phyloP scores from a whole-genome alignment of 1,284 basidiomycete genomes.

The Apiotrichum gracile region DNA sequence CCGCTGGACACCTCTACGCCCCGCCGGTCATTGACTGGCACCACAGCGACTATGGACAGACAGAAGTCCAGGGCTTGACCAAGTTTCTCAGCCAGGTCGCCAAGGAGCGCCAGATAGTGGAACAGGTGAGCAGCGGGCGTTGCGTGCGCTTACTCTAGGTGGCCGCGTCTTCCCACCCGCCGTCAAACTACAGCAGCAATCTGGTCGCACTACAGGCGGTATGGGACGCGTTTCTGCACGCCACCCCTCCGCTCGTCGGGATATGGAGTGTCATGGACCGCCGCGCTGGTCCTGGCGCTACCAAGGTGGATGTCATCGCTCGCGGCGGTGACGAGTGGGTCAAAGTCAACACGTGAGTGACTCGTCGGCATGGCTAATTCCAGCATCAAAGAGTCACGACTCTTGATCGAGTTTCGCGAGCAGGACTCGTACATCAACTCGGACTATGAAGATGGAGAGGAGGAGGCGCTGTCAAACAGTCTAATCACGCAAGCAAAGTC shows the following conservation, averaged over 20 bases:
- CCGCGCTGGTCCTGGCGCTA: constrained; percentile 4
- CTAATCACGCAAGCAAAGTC: constrained; percentile 30
- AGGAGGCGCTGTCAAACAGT: constrained; percentile 53
- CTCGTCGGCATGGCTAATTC: not conserved
- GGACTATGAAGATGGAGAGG: constrained; percentile 29
- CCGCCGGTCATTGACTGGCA: constrained; percentile 39
- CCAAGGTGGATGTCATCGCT: constrained; percentile 66
- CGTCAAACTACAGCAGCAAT: constrained; percentile 33
- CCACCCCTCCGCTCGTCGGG: constrained; percentile 25
- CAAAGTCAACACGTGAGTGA: constrained; percentile 73
- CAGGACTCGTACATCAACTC: constrained; percentile 67
- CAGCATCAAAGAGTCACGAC: constrained; percentile 67
- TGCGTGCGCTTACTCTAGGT: not conserved
- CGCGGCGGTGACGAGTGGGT: constrained; percentile 68
- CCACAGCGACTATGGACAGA: constrained; percentile 31
- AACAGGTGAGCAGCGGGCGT: constrained; percentile 17
- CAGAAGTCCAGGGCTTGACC: constrained; percentile 26
- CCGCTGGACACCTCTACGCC: constrained; percentile 16
- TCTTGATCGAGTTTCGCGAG: constrained; percentile 71
- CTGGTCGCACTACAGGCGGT: constrained; percentile 32
- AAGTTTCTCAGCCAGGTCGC: constrained; percentile 29
- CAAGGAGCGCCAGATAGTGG: constrained; percentile 30
- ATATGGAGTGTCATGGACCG: constrained; percentile 32
- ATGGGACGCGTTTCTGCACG: constrained; percentile 35
- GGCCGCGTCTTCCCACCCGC: constrained; percentile 6